Evolutionary conservation across 192 early-diverging fungal species (phyloP).

Genomic region (Backusella westeae): DNA sequence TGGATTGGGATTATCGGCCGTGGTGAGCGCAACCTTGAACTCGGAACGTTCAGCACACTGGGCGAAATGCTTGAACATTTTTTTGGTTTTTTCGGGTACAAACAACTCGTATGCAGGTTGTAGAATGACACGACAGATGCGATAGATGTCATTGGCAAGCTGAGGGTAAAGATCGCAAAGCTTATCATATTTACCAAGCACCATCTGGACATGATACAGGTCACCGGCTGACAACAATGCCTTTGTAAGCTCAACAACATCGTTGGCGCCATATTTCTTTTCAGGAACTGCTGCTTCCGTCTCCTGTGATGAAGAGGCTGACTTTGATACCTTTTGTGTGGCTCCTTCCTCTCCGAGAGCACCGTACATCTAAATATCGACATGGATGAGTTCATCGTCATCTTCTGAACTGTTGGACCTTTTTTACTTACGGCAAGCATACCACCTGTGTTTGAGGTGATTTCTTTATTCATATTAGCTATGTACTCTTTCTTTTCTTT

Average conservation of each 20-base stretch:
- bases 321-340: slow-evolving; percentile 8
- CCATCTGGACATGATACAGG: slow-evolving; percentile 43
- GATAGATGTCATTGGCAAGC: slow-evolving; percentile 58
- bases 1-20: background rate
- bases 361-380: slow-evolving; percentile 17
- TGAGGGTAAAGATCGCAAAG: slow-evolving; percentile 56
- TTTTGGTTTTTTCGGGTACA: slow-evolving; percentile 31
- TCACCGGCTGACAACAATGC: slow-evolving; percentile 68
- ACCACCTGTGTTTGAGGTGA: slow-evolving; percentile 24
- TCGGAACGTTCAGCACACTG: slow-evolving; percentile 20
- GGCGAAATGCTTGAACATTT: slow-evolving; percentile 20
- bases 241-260: slow-evolving; percentile 60
- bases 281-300: background rate
- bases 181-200: slow-evolving; percentile 52
- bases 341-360: slow-evolving; percentile 32
- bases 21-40: slow-evolving; percentile 8
- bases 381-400: background rate
- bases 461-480: slow-evolving; percentile 39
- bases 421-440: slow-evolving; percentile 6
- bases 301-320: background rate
- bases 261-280: slow-evolving; percentile 37
- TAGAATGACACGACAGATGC: slow-evolving; percentile 56
- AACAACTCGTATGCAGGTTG: slow-evolving; percentile 51
- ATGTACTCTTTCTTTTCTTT: slow-evolving; percentile 44
- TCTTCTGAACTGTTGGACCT: background rate